Evolutionary conservation across 225 moss, liverwort and hornwort species (phyloP).

Genomic region (Sphagnum contortum): DNA sequence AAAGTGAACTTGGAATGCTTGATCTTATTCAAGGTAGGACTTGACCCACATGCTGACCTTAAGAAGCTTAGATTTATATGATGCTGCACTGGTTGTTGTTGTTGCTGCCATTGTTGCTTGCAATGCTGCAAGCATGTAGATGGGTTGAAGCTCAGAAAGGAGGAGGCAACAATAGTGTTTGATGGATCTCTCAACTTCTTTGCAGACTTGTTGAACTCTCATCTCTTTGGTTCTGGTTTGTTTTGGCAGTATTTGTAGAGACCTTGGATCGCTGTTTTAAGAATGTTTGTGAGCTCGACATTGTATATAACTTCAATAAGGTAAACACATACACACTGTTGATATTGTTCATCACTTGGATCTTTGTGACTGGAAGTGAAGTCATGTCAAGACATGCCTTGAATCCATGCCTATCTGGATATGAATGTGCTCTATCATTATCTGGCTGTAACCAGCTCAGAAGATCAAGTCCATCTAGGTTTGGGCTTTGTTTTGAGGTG

Average conservation of each 20-base stretch:
- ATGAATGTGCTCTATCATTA: too few relatives aligned
- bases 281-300: constrained; percentile 95
- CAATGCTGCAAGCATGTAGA: not conserved
- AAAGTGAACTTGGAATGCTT: constrained; percentile 92
- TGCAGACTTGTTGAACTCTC: too few relatives aligned
- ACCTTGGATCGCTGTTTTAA: constrained; percentile 91
- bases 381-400: too few relatives aligned
- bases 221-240: not conserved
- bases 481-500: too few relatives aligned
- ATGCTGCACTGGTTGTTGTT: not conserved
- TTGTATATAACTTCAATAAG: constrained; percentile 91
- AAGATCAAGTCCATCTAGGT: too few relatives aligned
- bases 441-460: too few relatives aligned
- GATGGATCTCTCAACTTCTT: not conserved
- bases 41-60: not conserved
- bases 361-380: not conserved
- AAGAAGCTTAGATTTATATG: not conserved
- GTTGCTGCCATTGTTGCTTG: too few relatives aligned
- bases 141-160: not conserved
- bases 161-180: not conserved
- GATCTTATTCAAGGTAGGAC: constrained; percentile 87
- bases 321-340: constrained; percentile 10
- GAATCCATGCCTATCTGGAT: too few relatives aligned
- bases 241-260: constrained; percentile 86
- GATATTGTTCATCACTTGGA: not conserved